Evolutionary conservation across 768 basidiomycete genomes (phyloP), one percentile per base, ranked within the genome.

Genomic region (Rickenella mellea): DNA sequence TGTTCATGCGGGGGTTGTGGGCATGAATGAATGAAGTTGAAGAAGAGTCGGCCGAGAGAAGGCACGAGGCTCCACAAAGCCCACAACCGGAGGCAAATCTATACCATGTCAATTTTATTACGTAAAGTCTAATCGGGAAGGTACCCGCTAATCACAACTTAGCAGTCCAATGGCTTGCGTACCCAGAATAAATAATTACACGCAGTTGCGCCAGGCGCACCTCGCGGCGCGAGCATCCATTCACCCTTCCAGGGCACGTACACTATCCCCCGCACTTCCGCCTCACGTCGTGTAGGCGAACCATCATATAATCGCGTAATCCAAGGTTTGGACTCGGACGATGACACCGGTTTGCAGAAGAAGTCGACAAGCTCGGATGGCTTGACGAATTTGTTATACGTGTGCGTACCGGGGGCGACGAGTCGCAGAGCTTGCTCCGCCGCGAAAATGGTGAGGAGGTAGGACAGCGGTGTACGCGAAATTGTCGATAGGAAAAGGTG

Each of bases 401-500:
- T 90, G 61, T 99, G 96, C 8, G 96, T 98, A 7, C 93, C 91
- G 2, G 70, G 73, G 0, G 83, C 66, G 40, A 98, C 96, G 54
- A 86, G 72, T 3, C 82, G 69, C 12, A 93, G 67, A 45, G 91
- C 57, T 33, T 87, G 65, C 61, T 99, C 94, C 1, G 93, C 94
- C 26, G 89, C 62, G 35, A 80, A 65, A 47, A 87, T 80, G 4
- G 82, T 80, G 26, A 86, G 57, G 38, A 83, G 58, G 51, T 78
- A 78, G n/a, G 83, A 63, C 30, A 87, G 68, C 3, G 81, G 79
- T 8, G 82, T 85, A 28, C 96, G 86, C 0, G 94, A 80, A 48
- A 99, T 86, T 11, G 94, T 98, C 10, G 93, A 97, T 27, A 99
- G 70, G 68, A 98, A 86, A 14, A 99, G 74, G 55, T 94, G 90